Percentiles rank a stretch among this genome's conserved stretches.
Conservation (phyloP, 352 stramenopile species). For the Thalassiosira sp. region DNA sequence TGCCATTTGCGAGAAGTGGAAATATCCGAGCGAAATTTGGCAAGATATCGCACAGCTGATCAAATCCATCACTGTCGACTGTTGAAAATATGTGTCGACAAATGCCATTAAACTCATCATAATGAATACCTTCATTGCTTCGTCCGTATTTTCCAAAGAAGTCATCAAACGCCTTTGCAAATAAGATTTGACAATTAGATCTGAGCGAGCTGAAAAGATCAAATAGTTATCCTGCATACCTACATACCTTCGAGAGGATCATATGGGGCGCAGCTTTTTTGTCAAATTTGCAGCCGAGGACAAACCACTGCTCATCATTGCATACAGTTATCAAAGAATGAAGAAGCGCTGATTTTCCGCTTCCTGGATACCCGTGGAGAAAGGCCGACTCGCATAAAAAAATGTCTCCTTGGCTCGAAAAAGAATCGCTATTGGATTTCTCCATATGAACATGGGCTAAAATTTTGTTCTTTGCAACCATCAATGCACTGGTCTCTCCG, state of each 20-base stretch:
- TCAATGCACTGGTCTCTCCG: slow-evolving; percentile 11
- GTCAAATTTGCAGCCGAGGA: slow-evolving; percentile 33
- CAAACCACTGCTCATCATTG: slow-evolving; percentile 23
- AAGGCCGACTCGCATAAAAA: slow-evolving; percentile 19
- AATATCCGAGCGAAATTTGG: slow-evolving; percentile 20
- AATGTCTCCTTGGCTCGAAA: neutral
- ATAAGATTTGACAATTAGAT: too few species aligned
- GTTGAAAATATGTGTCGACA: slow-evolving; percentile 7
- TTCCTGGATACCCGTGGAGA: slow-evolving; percentile 13
- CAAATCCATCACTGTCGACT: slow-evolving; percentile 14
- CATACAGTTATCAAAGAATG: slow-evolving; percentile 7
- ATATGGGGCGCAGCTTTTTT: slow-evolving; percentile 1
- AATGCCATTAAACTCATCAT: slow-evolving; percentile 12
- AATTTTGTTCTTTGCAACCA: slow-evolving; percentile 3
- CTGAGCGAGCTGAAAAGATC: too few species aligned
- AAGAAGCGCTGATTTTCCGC: slow-evolving; percentile 13
- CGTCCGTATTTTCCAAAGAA: slow-evolving; percentile 20
- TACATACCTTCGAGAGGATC: too few species aligned
- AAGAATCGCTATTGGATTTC: neutral
- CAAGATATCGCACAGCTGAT: slow-evolving; percentile 17
- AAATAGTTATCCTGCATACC: too few species aligned
- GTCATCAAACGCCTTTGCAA: slow-evolving; percentile 16
- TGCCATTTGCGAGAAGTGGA: neutral
- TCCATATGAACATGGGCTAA: neutral
- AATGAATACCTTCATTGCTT: neutral